These are phyloP conservation scores for Ammopiptanthus mongolicus DNA, from an alignment of 306 rosid genomes.

Conservation along the genomic window DNA sequence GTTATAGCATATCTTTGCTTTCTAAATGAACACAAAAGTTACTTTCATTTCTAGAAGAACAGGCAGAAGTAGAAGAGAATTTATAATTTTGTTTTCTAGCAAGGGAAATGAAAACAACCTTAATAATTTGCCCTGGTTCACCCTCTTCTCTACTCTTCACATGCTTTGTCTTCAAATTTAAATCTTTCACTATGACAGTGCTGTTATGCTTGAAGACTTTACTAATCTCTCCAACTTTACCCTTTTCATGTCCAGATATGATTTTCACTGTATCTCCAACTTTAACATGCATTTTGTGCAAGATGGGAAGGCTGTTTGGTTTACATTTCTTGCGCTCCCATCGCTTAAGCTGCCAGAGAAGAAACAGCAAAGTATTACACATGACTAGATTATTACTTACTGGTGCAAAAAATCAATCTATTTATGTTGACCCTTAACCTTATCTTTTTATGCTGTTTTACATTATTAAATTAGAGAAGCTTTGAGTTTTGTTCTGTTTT, in stretches of 20 bases:
- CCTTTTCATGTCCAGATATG: conserved; percentile 86
- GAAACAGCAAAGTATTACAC: conserved; percentile 4
- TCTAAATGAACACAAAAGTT: neutral
- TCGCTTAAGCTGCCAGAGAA: conserved; percentile 57
- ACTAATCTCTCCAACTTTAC: conserved; percentile 76
- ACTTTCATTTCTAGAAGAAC: neutral
- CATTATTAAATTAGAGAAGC: neutral
- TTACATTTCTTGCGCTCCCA: conserved; percentile 96
- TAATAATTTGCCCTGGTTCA: conserved; percentile 77
- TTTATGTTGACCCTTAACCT: neutral
- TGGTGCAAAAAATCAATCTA: neutral
- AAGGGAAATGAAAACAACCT: conserved; percentile 50
- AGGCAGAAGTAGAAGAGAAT: neutral
- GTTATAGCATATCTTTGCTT: neutral
- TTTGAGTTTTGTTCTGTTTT: neutral
- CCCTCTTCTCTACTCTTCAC: conserved; percentile 81
- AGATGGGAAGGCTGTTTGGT: conserved; percentile 82
- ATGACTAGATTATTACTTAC: neutral
- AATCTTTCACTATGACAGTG: conserved; percentile 58
- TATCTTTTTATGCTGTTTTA: neutral
- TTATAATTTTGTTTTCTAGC: neutral
- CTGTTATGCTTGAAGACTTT: conserved; percentile 75
- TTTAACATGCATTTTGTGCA: conserved; percentile 91
- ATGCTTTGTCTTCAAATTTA: conserved; percentile 91
- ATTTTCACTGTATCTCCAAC: conserved; percentile 86